These are phyloP conservation scores for Colletotrichum gigasporum DNA, from an alignment of 2,329 filamentous ascomycete genomes.

Conservation along the genomic window DNA sequence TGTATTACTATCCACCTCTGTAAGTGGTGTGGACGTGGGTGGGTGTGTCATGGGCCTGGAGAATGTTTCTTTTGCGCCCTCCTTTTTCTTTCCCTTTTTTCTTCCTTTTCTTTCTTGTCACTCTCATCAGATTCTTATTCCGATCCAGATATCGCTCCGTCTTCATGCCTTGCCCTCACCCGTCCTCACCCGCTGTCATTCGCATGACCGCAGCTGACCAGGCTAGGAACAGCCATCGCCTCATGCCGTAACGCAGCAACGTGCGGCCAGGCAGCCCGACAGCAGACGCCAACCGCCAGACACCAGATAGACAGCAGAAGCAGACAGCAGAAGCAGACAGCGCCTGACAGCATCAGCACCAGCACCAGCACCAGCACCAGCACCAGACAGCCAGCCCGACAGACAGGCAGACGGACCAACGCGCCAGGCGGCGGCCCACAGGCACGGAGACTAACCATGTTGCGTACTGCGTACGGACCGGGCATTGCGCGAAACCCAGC, in stretches of 20 bases:
- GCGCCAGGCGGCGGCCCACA: conserved; percentile 3
- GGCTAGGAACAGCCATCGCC: conserved; percentile 4
- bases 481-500: conserved; percentile 26
- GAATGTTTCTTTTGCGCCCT: conserved; percentile 10
- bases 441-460: conserved; percentile 20
- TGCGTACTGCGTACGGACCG: conserved; percentile 17
- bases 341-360: too few species aligned
- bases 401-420: background rate
- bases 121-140: conserved; percentile 1
- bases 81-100: too few species aligned
- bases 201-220: conserved; percentile 1
- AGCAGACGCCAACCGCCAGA: conserved; percentile 2
- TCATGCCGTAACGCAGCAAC: conserved; percentile 16
- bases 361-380: too few species aligned
- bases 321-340: too few species aligned
- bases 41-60: background rate
- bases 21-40: too few species aligned
- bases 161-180: background rate
- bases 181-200: background rate
- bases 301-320: background rate
- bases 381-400: too few species aligned
- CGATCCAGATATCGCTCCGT: background rate
- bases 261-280: too few species aligned
- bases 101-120: too few species aligned
- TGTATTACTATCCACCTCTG: too few species aligned